These are phyloP conservation scores for Aspergillus incahuasiensis DNA, from an alignment of 495 filamentous ascomycete species.

Conservation along the genomic window DNA sequence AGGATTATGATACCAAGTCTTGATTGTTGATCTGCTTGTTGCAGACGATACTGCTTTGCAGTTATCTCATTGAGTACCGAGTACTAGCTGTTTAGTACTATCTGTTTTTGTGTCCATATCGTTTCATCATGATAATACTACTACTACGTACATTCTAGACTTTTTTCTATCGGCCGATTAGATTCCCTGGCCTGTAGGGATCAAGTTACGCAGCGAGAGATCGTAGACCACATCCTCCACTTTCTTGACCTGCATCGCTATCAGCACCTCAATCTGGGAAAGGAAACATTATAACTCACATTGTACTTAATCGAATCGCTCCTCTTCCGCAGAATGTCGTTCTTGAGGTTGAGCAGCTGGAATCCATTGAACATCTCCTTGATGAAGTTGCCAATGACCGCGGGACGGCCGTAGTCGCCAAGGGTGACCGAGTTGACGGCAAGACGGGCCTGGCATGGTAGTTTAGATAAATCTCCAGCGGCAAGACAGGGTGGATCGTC, in stretches of 20 bases:
- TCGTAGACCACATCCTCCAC: conserved; percentile 98
- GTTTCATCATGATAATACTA: not conserved
- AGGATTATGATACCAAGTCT: conserved; percentile 3
- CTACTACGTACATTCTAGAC: not conserved
- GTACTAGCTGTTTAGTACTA: not conserved
- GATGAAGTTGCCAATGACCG: conserved; percentile 84
- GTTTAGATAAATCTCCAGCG: not conserved
- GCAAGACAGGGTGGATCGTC: not conserved
- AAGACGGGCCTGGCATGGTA: conserved; percentile 57
- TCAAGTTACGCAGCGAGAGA: conserved; percentile 76
- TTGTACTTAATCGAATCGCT: conserved; percentile 94
- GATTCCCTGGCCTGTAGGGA: conserved; percentile 45
- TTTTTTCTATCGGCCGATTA: not conserved
- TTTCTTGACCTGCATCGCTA: conserved; percentile 65
- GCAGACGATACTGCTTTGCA: not conserved
- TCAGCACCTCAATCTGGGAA: not conserved
- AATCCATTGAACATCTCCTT: conserved; percentile 95
- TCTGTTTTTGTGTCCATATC: not conserved
- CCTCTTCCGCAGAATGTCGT: conserved; percentile 80
- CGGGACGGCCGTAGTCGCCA: conserved; percentile 77
- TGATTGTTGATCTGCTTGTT: not conserved
- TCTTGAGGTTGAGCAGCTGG: conserved; percentile 95
- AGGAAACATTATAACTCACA: conserved; percentile 41
- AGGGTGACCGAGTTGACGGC: conserved; percentile 96
- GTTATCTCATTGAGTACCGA: not conserved